A percentile compares a stretch with the other conserved stretches of the same genome.
phyloP scores from a whole-genome alignment of 2,329 filamentous ascomycete genomes.

The Neonectria magnoliae region DNA sequence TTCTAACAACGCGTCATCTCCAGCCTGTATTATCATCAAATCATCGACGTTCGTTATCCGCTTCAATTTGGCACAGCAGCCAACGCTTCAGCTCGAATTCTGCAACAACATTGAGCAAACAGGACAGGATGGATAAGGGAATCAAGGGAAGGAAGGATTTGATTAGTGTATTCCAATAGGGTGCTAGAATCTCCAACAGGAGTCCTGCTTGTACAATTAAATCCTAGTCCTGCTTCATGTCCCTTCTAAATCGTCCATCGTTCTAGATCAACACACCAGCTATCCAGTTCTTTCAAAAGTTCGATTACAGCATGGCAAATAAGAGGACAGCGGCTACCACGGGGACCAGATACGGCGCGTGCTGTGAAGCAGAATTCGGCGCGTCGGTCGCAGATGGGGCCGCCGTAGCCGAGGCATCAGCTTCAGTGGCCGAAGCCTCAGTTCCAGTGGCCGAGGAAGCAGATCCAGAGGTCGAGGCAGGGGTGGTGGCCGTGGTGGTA shows the following conservation, averaged over 20 bases:
- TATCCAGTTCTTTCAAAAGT: neutral
- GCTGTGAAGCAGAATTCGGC: constrained; percentile 23
- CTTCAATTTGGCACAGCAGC: neutral
- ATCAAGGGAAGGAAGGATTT: neutral
- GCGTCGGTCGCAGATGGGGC: constrained; percentile 16
- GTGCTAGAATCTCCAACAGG: neutral
- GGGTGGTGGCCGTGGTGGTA: constrained; percentile 13
- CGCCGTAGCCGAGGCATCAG: neutral
- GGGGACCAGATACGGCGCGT: constrained; percentile 20
- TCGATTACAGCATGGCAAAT: constrained; percentile 11
- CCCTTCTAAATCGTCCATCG: neutral
- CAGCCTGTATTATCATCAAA: neutral
- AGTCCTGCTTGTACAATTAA: neutral
- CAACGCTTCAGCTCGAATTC: neutral
- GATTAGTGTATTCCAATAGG: neutral
- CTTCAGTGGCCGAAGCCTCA: constrained; percentile 1
- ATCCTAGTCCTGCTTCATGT: neutral
- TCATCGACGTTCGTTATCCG: neutral
- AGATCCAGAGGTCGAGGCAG: constrained; percentile 12
- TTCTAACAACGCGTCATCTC: neutral
- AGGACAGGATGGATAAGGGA: neutral
- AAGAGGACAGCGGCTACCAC: constrained; percentile 18
- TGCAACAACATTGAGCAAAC: neutral
- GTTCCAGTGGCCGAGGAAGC: constrained; percentile 8
- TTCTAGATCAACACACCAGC: neutral